These are phyloP conservation scores for Aspergillus proliferans DNA, from an alignment of 2,329 filamentous ascomycete genomes.

Conservation along the genomic window DNA sequence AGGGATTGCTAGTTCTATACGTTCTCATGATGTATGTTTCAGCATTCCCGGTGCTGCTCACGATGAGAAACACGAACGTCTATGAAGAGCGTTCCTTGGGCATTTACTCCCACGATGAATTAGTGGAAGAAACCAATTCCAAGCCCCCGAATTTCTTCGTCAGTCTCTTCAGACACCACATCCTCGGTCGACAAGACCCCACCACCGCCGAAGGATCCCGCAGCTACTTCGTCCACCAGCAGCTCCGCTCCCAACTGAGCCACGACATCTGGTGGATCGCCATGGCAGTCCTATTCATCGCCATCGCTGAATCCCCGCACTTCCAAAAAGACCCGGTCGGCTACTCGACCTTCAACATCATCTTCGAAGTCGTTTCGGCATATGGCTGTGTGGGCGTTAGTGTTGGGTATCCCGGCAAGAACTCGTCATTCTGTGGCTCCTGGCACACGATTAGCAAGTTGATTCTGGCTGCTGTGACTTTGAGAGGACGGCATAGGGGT, in stretches of 20 bases:
- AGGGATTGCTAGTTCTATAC: slow-evolving; percentile 28
- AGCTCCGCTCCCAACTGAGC: slow-evolving; percentile 59
- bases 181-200: slow-evolving; percentile 16
- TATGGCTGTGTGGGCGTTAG: slow-evolving; percentile 60
- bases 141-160: slow-evolving; percentile 18
- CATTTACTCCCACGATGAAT: slow-evolving; percentile 30
- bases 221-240: slow-evolving; percentile 48
- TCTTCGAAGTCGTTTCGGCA: slow-evolving; percentile 41
- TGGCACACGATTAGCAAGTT: slow-evolving; percentile 54
- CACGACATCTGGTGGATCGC: slow-evolving; percentile 64
- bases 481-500: slow-evolving; percentile 53
- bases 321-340: slow-evolving; percentile 47
- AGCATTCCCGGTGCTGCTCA: slow-evolving; percentile 30
- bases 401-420: slow-evolving; percentile 49
- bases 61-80: slow-evolving; percentile 58
- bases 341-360: slow-evolving; percentile 56
- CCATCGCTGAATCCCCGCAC: slow-evolving; percentile 53
- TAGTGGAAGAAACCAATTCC: slow-evolving; percentile 11
- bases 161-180: slow-evolving; percentile 21
- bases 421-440: slow-evolving; percentile 51
- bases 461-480: slow-evolving; percentile 52
- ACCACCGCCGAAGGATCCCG: slow-evolving; percentile 29
- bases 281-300: slow-evolving; percentile 54
- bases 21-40: slow-evolving; percentile 38
- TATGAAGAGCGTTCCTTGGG: slow-evolving; percentile 65